Conservation (phyloP, 2,329 filamentous ascomycete genomes). For the Colletotrichum higginsianum region DNA sequence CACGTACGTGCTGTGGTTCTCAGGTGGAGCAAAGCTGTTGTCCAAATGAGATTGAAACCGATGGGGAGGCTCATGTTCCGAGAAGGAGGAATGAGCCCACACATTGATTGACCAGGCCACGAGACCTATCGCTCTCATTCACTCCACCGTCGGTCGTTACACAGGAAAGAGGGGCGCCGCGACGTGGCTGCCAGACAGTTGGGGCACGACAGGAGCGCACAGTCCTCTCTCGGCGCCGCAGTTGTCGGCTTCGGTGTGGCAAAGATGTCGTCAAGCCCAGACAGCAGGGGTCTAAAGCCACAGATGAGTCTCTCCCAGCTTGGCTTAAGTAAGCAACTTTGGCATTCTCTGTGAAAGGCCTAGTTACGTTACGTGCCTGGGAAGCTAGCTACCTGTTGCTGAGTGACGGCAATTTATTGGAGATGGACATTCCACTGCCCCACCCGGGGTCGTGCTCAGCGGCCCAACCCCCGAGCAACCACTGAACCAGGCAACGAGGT, state of each 20-base stretch:
- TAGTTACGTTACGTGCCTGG: no score
- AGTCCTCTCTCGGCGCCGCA: neutral
- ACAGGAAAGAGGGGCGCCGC: constrained; percentile 30
- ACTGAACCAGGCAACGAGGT: constrained; percentile 26
- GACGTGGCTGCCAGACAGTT: constrained; percentile 14
- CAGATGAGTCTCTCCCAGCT: neutral
- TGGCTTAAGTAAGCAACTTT: constrained; percentile 14
- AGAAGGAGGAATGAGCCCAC: constrained; percentile 14
- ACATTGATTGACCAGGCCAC: constrained; percentile 2
- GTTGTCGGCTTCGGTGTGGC: neutral
- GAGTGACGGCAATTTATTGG: constrained; percentile 1
- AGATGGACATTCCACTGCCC: constrained; percentile 31
- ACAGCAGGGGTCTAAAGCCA: constrained; percentile 2
- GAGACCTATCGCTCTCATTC: constrained; percentile 11
- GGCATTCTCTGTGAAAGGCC: neutral
- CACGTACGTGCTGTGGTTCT: neutral
- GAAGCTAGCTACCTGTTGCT: constrained; percentile 4
- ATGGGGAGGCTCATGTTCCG: constrained; percentile 1
- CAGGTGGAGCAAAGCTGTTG: neutral
- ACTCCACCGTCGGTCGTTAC: constrained; percentile 18
- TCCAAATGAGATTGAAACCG: constrained; percentile 2
- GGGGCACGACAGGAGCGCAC: neutral
- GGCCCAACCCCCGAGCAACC: constrained; percentile 37
- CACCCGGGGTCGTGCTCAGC: constrained; percentile 15
- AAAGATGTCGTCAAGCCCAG: neutral